These are phyloP conservation scores for Luvunga scandens DNA, from an alignment of 345 rosid genomes.

Conservation along the genomic window DNA sequence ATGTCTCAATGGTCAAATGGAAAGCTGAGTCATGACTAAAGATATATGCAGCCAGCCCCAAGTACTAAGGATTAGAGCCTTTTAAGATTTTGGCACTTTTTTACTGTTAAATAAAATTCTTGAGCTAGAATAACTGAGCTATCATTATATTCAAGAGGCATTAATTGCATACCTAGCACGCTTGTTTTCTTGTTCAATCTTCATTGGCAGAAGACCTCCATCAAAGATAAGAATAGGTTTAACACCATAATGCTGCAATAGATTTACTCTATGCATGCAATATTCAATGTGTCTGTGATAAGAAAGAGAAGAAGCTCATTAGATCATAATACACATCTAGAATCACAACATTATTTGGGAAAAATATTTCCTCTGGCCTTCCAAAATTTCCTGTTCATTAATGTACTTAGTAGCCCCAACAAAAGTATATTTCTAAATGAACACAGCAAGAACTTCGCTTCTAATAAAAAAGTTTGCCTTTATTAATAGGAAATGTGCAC, in stretches of 20 bases:
- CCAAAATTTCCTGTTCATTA: neutral
- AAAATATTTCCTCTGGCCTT: neutral
- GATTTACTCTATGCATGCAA: slow-evolving; percentile 92
- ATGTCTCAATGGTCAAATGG: neutral
- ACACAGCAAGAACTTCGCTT: neutral
- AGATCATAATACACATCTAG: slow-evolving; percentile 15
- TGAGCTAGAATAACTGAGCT: neutral
- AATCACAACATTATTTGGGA: slow-evolving; percentile 4
- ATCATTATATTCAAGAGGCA: neutral
- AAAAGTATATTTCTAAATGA: neutral
- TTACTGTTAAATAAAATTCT: neutral
- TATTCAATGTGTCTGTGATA: slow-evolving; percentile 77
- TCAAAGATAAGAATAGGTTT: slow-evolving; percentile 89
- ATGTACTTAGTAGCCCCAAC: neutral
- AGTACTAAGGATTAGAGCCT: neutral
- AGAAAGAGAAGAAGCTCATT: slow-evolving; percentile 5
- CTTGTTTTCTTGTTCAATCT: slow-evolving; percentile 94
- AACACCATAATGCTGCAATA: slow-evolving; percentile 79
- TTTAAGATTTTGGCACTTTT: neutral
- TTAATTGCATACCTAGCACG: slow-evolving; percentile 67
- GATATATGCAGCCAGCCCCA: neutral
- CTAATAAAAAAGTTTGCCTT: neutral
- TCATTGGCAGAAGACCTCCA: slow-evolving; percentile 92
- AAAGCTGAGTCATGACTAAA: neutral
- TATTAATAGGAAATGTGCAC: neutral